Evolutionary conservation across 306 rosid genomes (phyloP).

Genomic region (Rubus idaeus): DNA sequence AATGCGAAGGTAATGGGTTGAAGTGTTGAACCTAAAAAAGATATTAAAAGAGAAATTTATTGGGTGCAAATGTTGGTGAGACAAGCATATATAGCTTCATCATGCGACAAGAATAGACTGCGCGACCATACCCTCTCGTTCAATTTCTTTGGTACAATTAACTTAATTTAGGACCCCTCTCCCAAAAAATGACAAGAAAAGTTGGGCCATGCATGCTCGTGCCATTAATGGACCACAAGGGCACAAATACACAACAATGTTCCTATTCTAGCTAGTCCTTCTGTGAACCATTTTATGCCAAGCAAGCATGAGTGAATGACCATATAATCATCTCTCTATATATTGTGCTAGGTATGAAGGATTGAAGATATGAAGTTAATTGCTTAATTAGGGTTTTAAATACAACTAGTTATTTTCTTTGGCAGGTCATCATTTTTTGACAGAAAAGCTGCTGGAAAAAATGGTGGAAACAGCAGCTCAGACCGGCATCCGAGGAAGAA

Average conservation of each 20-base stretch:
- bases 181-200: slow-evolving; percentile 3
- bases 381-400: neutral
- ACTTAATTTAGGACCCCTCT: neutral
- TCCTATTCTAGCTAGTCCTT: neutral
- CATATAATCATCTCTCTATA: neutral
- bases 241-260: neutral
- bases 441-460: slow-evolving; percentile 78
- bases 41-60: neutral
- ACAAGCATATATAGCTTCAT: neutral
- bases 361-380: neutral
- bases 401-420: neutral
- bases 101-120: too few species aligned
- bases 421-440: slow-evolving; percentile 81
- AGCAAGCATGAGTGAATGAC: neutral
- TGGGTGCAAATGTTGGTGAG: neutral
- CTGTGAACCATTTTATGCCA: neutral
- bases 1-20: neutral
- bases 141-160: neutral
- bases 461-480: slow-evolving; percentile 79
- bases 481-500: slow-evolving; percentile 88
- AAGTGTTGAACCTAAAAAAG: too few species aligned
- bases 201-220: neutral
- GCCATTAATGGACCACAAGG: neutral
- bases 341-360: neutral
- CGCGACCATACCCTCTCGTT: neutral